A percentile compares a stretch with the other conserved stretches of the same genome.
Evolutionary conservation across 768 basidiomycete genomes (phyloP).

Genomic region (Rhizopogon roseolus): DNA sequence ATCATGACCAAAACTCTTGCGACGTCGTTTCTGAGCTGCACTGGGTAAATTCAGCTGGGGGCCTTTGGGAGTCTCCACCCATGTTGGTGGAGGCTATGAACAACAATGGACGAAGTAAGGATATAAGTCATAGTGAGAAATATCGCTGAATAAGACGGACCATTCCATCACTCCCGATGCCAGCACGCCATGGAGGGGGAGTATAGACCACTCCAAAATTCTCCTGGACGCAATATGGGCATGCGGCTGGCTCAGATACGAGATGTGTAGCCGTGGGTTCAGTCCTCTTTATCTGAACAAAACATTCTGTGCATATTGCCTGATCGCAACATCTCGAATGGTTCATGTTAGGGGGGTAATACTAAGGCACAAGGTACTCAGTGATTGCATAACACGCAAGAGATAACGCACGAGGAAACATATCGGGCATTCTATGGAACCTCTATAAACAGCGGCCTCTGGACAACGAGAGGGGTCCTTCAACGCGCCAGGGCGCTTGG

Average conservation of each 20-base stretch:
- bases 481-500: slow-evolving; percentile 49
- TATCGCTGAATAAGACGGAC: slow-evolving; percentile 36
- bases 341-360: slow-evolving; percentile 97
- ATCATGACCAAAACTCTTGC: slow-evolving; percentile 85
- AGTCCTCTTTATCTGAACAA: slow-evolving; percentile 96
- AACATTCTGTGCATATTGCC: slow-evolving; percentile 97
- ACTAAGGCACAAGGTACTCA: slow-evolving; percentile 48
- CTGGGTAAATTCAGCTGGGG: slow-evolving; percentile 36
- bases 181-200: slow-evolving; percentile 75
- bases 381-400: slow-evolving; percentile 12
- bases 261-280: slow-evolving; percentile 95
- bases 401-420: slow-evolving; percentile 82
- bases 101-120: background rate
- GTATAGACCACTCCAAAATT: slow-evolving; percentile 93
- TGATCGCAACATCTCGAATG: slow-evolving; percentile 98
- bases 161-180: slow-evolving; percentile 70
- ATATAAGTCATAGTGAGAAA: background rate
- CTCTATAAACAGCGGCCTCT: slow-evolving; percentile 79
- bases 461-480: slow-evolving; percentile 64
- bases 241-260: slow-evolving; percentile 94
- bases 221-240: slow-evolving; percentile 96
- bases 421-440: slow-evolving; percentile 93
- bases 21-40: slow-evolving; percentile 63
- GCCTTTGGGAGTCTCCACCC: slow-evolving; percentile 52
- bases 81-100: slow-evolving; percentile 34